A percentile compares a stretch with the other conserved stretches of the same genome.
Conservation (phyloP, 2,329 filamentous ascomycete species). For the Fusarium sarcochroum region DNA sequence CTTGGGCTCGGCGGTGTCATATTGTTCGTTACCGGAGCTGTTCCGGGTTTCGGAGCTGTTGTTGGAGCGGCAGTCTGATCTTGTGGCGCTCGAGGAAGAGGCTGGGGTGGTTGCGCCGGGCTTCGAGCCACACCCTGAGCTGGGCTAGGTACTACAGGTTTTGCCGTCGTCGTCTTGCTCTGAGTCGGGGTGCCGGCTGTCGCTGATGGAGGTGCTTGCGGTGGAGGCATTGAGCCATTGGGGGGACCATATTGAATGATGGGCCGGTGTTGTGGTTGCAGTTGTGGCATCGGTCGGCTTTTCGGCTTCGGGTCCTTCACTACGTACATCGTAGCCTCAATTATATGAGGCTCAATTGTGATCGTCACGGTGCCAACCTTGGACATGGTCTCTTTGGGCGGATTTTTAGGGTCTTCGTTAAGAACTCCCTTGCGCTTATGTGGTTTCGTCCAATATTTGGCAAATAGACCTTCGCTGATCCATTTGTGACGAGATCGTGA, state of each 20-base stretch:
- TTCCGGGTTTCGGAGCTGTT: constrained; percentile 31
- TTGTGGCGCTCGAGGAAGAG: constrained; percentile 33
- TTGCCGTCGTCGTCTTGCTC: constrained; percentile 37
- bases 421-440: constrained; percentile 75
- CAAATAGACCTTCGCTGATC: constrained; percentile 79
- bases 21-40: constrained; percentile 34
- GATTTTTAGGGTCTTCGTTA: constrained; percentile 75
- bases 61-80: constrained; percentile 26
- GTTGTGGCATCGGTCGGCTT: constrained; percentile 54
- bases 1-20: constrained; percentile 37
- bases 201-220: constrained; percentile 55
- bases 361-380: constrained; percentile 81
- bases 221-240: constrained; percentile 72
- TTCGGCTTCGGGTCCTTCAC: constrained; percentile 74
- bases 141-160: constrained; percentile 40
- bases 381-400: constrained; percentile 78
- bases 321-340: constrained; percentile 81
- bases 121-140: constrained; percentile 36
- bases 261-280: constrained; percentile 60
- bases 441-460: constrained; percentile 84
- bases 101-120: constrained; percentile 33
- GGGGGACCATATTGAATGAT: constrained; percentile 77
- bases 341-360: constrained; percentile 83
- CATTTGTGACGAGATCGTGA: constrained; percentile 80
- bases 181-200: constrained; percentile 42